Percentiles rank a stretch among this genome's conserved stretches.
These are phyloP conservation scores for Extremus antarcticus DNA, from an alignment of 495 filamentous ascomycete species.

Conservation along the genomic window DNA sequence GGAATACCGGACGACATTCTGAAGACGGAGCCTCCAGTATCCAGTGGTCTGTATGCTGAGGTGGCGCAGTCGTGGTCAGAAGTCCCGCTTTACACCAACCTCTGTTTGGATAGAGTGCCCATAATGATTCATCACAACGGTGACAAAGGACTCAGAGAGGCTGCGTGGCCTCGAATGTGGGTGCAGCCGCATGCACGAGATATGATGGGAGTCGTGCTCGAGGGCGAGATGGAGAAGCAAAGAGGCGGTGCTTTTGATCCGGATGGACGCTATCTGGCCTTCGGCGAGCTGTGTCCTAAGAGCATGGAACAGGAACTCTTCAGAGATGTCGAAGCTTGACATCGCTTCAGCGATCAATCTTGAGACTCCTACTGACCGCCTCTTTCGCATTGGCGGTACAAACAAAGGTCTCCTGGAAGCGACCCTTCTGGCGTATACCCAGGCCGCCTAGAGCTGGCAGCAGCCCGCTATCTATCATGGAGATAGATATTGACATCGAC, in stretches of 20 bases:
- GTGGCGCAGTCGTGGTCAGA: conserved; percentile 33
- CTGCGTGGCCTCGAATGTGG: conserved; percentile 49
- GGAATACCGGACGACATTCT: not conserved
- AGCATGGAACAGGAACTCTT: not conserved
- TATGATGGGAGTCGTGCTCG: conserved; percentile 40
- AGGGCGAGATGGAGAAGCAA: not conserved
- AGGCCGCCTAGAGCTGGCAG: too few relatives aligned
- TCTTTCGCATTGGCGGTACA: too few relatives aligned
- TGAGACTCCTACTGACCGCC: too few relatives aligned
- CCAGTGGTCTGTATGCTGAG: conserved; percentile 18
- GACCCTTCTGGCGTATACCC: too few relatives aligned
- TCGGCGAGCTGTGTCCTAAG: not conserved
- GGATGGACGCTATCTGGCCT: not conserved
- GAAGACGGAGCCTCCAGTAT: not conserved
- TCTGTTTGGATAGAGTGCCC: conserved; percentile 39
- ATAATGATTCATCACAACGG: conserved; percentile 42
- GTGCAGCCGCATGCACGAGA: conserved; percentile 43
- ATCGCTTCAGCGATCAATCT: not conserved
- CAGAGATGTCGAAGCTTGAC: not conserved
- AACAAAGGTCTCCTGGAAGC: too few relatives aligned
- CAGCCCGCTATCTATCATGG: too few relatives aligned
- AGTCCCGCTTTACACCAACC: conserved; percentile 44
- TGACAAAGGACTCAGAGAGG: conserved; percentile 32
- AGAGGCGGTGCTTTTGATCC: not conserved
- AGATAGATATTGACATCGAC: too few relatives aligned